Evolutionary conservation across 2,329 filamentous ascomycete species (phyloP), one percentile per base, ranked within the genome.

Genomic region (Cytospora piceae): DNA sequence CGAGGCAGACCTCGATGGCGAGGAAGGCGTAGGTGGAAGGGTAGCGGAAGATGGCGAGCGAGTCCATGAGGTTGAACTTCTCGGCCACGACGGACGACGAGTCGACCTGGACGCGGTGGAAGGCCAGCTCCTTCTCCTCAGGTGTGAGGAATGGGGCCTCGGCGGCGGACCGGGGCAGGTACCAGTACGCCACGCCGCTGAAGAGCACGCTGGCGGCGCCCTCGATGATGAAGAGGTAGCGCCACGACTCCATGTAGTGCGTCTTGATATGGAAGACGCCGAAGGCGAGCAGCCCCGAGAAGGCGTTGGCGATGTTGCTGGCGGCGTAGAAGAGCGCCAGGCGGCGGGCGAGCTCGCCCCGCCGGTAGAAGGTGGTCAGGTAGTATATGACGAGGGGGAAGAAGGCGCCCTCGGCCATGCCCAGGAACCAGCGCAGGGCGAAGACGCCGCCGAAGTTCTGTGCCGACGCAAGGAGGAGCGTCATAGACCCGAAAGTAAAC

Each of bases 21-120:
- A 87, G 75, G 70, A 84, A 84, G 31, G 74, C 76, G 68, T 79
- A 85, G 4, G 80, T 81, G 3, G 79, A 79, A 2, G 83, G 83
- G 55, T 81, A 74, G 56, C 71, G 77, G 73, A 87, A 85, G 68
- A 87, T 81, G 59, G 78, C 76, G 22, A 86, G 75, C 0, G 83
- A 77, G 3, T 87, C 83, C 22, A 73, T 75, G 29, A 86, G 74
- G 69, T 79, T 78, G 72, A 87, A 84, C 67, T 80, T 73, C 71
- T 87, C 83, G 46, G 81, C 79, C 31, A 87, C 84, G 20, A 81
- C 79, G 0, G 89, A 86, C 2, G 89, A 92, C 8, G 86, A 90
- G 74, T 94, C 91, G 60, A 92, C 83, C 68, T 90, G 88, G 68
- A 93, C 90, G n/a, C 91, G 87, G 71, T 87, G 85, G 71, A 87